Evolutionary conservation across 2,329 filamentous ascomycete species (phyloP), one percentile per base, ranked within the genome.

Genomic region (Neofusicoccum kwambonambiense): DNA sequence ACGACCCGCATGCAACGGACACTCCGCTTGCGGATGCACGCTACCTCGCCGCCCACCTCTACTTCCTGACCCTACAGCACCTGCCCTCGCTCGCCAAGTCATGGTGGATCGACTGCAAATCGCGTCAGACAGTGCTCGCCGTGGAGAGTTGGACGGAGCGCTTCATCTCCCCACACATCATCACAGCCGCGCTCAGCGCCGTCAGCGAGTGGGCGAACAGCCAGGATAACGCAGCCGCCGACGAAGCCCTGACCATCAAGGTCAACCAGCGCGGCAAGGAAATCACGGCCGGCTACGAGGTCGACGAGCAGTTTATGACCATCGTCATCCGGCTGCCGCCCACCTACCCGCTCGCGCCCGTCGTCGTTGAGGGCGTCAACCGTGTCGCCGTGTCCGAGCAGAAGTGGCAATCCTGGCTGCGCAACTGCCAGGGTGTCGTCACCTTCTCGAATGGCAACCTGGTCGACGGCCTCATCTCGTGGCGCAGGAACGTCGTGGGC

Each of bases 361-460:
- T 96, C 1, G 82, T 86, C 8, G 93, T 98, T 0, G 82, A 88
- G 3, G 89, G 92, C 8, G 81, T 93, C 19, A 92, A 90, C 70
- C 89, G 94, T 12, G 92, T 98, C 1, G 92, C 91, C 0, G 92
- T 97, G 31, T 90, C 89, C 66, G 93, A 98, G 73, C 89, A 89
- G 76, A 96, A 95, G 74, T 99, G 95, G 94, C 89, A 92, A 77
- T 90, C 85, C 67, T 97, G 94, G 93, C 84, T 97, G 67, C 85
- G 92, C 72, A 92, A 89, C 7, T 94, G 92, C 3, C 91, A 97
- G 70, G 93, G 92, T 4, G 92, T 95, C 50, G 97, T 99, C 71
- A 94, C 92, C 47, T 96, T 98, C 74, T 91, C 92, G 67, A 94
- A 95, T 72, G 93, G 93, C 62, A 91, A 87, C 74, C 87, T 99